Conservation (phyloP, 2,329 filamentous ascomycete genomes). For the Exophiala mesophila region DNA sequence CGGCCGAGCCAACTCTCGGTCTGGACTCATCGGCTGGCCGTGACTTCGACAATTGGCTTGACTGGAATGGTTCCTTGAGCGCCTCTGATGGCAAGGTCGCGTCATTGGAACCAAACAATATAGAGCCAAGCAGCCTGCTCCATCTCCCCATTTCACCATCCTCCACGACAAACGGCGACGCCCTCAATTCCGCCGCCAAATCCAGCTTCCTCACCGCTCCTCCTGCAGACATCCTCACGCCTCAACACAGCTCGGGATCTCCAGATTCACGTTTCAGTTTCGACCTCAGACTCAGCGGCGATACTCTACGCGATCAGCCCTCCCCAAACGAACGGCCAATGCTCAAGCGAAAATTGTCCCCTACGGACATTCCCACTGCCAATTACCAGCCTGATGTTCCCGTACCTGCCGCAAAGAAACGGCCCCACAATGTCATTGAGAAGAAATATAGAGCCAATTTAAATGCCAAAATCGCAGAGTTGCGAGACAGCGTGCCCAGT, state of each 20-base stretch:
- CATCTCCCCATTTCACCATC: constrained; percentile 25
- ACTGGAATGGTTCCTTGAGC: constrained; percentile 23
- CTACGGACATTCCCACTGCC: constrained; percentile 49
- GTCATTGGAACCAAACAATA: constrained; percentile 1
- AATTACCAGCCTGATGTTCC: constrained; percentile 60
- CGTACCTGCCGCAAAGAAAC: constrained; percentile 67
- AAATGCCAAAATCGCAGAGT: constrained; percentile 92
- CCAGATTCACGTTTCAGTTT: constrained; percentile 22
- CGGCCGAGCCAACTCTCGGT: too few species aligned
- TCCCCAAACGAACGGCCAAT: constrained; percentile 21
- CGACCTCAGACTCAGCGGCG: constrained; percentile 26
- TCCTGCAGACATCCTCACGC: constrained; percentile 24
- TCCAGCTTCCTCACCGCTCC: constrained; percentile 24
- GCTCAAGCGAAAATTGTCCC: constrained; percentile 67
- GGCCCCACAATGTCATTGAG: constrained; percentile 96
- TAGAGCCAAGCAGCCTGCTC: constrained; percentile 7
- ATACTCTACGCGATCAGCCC: constrained; percentile 21
- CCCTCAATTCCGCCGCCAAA: constrained; percentile 10
- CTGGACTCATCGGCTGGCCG: too few species aligned
- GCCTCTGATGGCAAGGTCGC: constrained; percentile 3
- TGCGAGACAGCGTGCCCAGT: constrained; percentile 87
- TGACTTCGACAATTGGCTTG: constrained; percentile 28
- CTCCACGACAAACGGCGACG: constrained; percentile 24
- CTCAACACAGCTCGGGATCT: constrained; percentile 26
- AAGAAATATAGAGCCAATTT: constrained; percentile 94